phyloP scores from a whole-genome alignment of 1,284 basidiomycete species.

The Apiotrichum gracile region DNA sequence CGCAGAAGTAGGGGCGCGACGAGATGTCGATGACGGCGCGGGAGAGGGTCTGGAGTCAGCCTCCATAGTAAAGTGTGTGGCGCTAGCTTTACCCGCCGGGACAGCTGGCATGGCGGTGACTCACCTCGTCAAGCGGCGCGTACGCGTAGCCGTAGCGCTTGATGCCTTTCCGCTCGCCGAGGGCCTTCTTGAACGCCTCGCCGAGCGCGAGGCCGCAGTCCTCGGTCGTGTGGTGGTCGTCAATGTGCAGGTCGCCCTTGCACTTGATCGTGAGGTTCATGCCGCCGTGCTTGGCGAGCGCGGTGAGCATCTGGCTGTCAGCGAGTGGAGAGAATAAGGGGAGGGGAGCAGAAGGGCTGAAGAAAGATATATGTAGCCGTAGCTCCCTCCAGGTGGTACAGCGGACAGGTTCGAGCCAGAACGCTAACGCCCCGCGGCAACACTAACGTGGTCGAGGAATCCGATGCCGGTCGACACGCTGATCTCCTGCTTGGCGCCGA shows the following conservation, averaged over 20 bases:
- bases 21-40: slow-evolving; percentile 98
- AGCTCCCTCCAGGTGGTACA: neutral
- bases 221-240: slow-evolving; percentile 99
- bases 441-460: slow-evolving; percentile 89
- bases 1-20: slow-evolving; percentile 89
- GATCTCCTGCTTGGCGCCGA: slow-evolving; percentile 69
- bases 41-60: slow-evolving; percentile 65
- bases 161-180: slow-evolving; percentile 93
- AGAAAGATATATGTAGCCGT: neutral
- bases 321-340: neutral
- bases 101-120: too few species aligned
- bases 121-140: slow-evolving; percentile 92
- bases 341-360: neutral
- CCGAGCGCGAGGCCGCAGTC: slow-evolving; percentile 90
- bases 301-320: slow-evolving; percentile 75
- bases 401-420: too few species aligned
- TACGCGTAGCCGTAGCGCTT: slow-evolving; percentile 93
- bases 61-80: too few species aligned
- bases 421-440: neutral
- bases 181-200: slow-evolving; percentile 88
- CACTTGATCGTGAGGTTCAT: slow-evolving; percentile 86
- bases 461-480: slow-evolving; percentile 91
- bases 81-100: too few species aligned
- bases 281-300: slow-evolving; percentile 87
- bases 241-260: slow-evolving; percentile 93